Conservation (phyloP, 139 green algal genomes). For the Asterochloris sp. region DNA sequence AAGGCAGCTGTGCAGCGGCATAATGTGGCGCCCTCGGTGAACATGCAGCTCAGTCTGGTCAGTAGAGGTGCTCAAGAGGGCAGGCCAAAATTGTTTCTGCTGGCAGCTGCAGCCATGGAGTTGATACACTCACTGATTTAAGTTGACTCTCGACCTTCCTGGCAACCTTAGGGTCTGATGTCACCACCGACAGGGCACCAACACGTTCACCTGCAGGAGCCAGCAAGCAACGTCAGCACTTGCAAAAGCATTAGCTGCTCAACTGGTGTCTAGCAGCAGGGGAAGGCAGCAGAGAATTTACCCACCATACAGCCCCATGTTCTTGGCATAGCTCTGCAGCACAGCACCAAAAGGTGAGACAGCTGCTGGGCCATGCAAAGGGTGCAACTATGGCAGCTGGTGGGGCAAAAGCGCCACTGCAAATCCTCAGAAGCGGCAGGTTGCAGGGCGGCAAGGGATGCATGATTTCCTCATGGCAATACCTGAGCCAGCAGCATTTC, state of each 20-base stretch:
- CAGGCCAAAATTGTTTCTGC: background rate
- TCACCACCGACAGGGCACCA: constrained; percentile 40
- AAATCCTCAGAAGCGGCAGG: too few relatives aligned
- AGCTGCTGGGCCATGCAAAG: background rate
- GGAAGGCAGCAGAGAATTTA: background rate
- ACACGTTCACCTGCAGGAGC: constrained; percentile 42
- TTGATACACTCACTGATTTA: constrained; percentile 12
- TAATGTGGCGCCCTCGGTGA: background rate
- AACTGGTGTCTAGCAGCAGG: background rate
- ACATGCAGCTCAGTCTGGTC: background rate
- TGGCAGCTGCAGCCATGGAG: background rate
- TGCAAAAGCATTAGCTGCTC: background rate
- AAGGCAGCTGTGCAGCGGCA: background rate
- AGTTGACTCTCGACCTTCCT: constrained; percentile 34
- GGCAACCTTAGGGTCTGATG: constrained; percentile 9
- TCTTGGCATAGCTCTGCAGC: constrained; percentile 70
- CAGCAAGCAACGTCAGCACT: background rate
- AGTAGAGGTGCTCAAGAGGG: background rate
- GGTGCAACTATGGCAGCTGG: background rate
- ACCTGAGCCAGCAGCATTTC: constrained; percentile 59
- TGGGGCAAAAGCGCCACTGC: too few relatives aligned
- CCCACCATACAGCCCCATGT: constrained; percentile 86
- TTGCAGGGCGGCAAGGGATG: too few relatives aligned
- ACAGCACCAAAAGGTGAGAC: background rate
- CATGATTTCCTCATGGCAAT: too few relatives aligned